A percentile compares a stretch with the other conserved stretches of the same genome.
phyloP scores from a whole-genome alignment of 2,329 filamentous ascomycete species.

The Tolypocladium ophioglossoides region DNA sequence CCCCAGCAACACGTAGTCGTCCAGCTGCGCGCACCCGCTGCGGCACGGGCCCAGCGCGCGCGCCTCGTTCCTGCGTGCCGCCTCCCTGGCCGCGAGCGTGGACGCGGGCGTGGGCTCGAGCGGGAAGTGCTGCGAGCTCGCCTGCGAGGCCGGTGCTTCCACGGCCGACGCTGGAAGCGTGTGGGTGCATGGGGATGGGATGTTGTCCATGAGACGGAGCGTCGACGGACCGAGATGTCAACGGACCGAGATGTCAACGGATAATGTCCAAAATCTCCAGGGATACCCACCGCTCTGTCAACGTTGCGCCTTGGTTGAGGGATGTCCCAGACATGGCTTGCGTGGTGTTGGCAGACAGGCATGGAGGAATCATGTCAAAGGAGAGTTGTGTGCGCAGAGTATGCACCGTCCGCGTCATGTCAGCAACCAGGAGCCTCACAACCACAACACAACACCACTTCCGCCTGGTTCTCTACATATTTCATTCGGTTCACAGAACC shows the following conservation, averaged over 20 bases:
- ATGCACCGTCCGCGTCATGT: too few relatives aligned
- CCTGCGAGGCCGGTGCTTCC: background rate
- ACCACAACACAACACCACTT: too few relatives aligned
- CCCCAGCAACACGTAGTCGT: conserved; percentile 32
- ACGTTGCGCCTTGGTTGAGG: background rate
- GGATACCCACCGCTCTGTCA: background rate
- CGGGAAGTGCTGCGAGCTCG: conserved; percentile 16
- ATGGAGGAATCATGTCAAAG: background rate
- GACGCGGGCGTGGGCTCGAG: conserved; percentile 34
- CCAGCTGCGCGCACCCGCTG: conserved; percentile 38
- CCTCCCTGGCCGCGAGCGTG: conserved; percentile 28
- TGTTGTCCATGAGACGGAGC: background rate
- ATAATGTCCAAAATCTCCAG: background rate
- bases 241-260: background rate
- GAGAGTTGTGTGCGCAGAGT: too few relatives aligned
- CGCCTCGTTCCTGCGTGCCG: conserved; percentile 20
- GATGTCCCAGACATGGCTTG: background rate
- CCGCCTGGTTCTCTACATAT: background rate
- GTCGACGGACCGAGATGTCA: background rate
- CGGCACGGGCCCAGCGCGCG: conserved; percentile 18
- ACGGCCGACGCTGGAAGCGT: background rate
- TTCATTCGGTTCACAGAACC: background rate
- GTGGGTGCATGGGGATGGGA: background rate
- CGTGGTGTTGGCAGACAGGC: background rate
- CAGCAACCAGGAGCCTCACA: background rate